A percentile compares a stretch with the other conserved stretches of the same genome.
Evolutionary conservation across 83 land plant species (phyloP).

Genomic region (Larix sibirica): DNA sequence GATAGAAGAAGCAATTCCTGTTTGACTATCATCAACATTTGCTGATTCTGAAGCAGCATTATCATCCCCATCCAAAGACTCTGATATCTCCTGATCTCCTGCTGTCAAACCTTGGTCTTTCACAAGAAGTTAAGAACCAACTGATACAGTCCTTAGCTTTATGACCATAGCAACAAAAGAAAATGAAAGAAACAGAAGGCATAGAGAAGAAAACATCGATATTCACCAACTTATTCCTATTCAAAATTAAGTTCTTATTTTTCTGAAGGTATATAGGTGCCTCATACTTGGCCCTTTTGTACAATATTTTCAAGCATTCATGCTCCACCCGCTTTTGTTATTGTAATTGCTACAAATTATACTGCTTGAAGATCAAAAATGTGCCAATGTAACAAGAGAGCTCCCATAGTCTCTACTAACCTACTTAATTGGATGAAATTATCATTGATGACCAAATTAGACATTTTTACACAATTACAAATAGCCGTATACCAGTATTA

Average conservation of each 20-base stretch:
- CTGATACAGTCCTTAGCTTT: neutral
- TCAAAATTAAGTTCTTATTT: no score
- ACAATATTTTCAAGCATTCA: neutral
- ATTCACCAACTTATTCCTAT: neutral
- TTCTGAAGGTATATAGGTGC: neutral
- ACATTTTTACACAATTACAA: no score
- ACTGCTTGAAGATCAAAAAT: no score
- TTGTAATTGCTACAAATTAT: neutral
- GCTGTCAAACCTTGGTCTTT: conserved; percentile 23
- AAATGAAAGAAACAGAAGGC: neutral
- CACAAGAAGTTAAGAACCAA: conserved; percentile 22
- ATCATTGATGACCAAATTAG: no score
- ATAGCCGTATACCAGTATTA: no score
- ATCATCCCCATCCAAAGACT: conserved; percentile 27
- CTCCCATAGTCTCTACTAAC: no score
- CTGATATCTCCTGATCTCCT: conserved; percentile 30
- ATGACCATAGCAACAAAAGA: neutral
- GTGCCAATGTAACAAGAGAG: no score
- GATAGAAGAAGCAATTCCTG: conserved; percentile 19
- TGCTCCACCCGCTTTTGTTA: neutral
- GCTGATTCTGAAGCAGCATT: conserved; percentile 25
- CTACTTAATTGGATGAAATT: no score
- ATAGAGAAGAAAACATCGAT: neutral
- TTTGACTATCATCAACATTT: conserved; percentile 20
- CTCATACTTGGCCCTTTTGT: neutral